Percentiles rank a stretch among this genome's conserved stretches.
These are phyloP conservation scores for Hordeum marinum DNA, from an alignment of 176 grass and related monocot genomes.

Conservation along the genomic window DNA sequence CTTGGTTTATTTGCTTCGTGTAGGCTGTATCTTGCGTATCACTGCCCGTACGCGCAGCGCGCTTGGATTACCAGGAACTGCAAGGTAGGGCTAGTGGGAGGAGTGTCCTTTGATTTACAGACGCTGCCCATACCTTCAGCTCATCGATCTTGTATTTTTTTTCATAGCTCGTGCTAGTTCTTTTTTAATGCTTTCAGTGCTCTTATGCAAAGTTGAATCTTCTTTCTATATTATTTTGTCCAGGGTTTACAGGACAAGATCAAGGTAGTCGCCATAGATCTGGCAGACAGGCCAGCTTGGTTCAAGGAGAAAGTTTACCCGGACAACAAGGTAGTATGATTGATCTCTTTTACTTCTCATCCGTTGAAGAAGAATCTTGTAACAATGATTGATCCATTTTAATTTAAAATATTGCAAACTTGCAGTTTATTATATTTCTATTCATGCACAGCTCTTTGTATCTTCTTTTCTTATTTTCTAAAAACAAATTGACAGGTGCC, in stretches of 20 bases:
- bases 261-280: conserved; percentile 53
- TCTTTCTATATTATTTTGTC: not conserved
- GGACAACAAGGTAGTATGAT: conserved; percentile 64
- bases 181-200: not conserved
- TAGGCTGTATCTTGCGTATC: conserved; percentile 71
- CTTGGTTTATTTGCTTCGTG: not conserved
- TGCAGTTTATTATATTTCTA: not conserved
- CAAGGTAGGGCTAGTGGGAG: conserved; percentile 43
- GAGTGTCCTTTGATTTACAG: not conserved
- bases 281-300: conserved; percentile 75
- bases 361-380: not conserved
- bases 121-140: not conserved
- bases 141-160: not conserved
- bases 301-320: conserved; percentile 95
- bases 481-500: conserved; percentile 43
- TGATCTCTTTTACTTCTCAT: not conserved
- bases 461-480: not conserved
- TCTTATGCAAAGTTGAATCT: not conserved
- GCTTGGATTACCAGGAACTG: conserved; percentile 75
- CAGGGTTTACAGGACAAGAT: conserved; percentile 62
- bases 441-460: not conserved
- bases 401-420: not conserved
- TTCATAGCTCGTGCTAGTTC: no score
- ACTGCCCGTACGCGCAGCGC: conserved; percentile 82
- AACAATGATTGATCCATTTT: not conserved